phyloP scores from a whole-genome alignment of 2,329 filamentous ascomycete genomes.

The Aspergillus neoniger region DNA sequence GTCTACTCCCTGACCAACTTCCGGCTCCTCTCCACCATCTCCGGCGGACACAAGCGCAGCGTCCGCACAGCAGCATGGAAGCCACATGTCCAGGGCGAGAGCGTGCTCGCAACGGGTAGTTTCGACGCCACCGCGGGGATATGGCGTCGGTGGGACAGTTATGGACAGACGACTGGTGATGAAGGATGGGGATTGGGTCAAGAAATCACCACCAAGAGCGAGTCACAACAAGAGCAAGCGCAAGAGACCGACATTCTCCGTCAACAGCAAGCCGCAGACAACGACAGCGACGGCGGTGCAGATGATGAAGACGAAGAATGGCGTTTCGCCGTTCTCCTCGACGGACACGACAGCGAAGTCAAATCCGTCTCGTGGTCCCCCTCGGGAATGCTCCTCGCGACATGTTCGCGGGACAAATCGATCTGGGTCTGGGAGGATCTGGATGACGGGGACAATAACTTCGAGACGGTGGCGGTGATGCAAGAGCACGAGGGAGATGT shows the following conservation, averaged over 20 bases:
- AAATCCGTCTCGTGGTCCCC: slow-evolving; percentile 69
- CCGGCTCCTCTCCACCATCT: slow-evolving; percentile 74
- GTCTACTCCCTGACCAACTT: slow-evolving; percentile 86
- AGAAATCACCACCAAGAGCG: slow-evolving; percentile 10
- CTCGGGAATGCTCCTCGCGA: slow-evolving; percentile 79
- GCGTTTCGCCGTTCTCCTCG: slow-evolving; percentile 87
- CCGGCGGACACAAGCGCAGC: slow-evolving; percentile 86
- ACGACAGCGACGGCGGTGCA: slow-evolving; percentile 50
- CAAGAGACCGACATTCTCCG: slow-evolving; percentile 11
- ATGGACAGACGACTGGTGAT: slow-evolving; percentile 19
- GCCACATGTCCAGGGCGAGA: slow-evolving; percentile 65
- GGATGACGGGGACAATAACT: slow-evolving; percentile 82
- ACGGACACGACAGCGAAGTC: slow-evolving; percentile 94
- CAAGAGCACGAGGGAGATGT: slow-evolving; percentile 95
- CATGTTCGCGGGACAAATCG: slow-evolving; percentile 86
- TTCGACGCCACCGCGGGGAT: slow-evolving; percentile 91
- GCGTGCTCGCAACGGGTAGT: slow-evolving; percentile 85
- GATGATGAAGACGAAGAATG: slow-evolving; percentile 76
- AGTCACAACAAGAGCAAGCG: background rate
- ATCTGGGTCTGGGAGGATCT: slow-evolving; percentile 99
- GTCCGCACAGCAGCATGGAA: slow-evolving; percentile 90
- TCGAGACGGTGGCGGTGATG: slow-evolving; percentile 92
- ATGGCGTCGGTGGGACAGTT: slow-evolving; percentile 68
- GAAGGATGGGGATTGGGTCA: slow-evolving; percentile 14
- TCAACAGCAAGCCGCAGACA: slow-evolving; percentile 9